phyloP scores from a whole-genome alignment of 371 early-diverging fungal genomes.

The Rhizopus microsporus region DNA sequence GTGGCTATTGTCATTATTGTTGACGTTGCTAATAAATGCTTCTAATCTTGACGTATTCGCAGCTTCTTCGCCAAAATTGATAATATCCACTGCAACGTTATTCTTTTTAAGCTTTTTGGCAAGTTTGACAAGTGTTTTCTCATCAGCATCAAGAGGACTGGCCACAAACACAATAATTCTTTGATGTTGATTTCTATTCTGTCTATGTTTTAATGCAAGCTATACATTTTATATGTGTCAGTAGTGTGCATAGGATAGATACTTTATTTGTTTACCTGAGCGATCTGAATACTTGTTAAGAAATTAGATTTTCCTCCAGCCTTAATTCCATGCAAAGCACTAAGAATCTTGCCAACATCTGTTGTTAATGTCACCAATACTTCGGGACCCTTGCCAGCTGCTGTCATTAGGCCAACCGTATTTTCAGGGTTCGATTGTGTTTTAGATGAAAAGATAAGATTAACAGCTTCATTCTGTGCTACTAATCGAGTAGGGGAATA shows the following conservation, averaged over 20 bases:
- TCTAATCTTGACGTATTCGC: constrained; percentile 89
- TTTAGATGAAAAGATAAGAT: constrained; percentile 89
- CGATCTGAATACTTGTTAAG: constrained; percentile 91
- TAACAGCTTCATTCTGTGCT: constrained; percentile 95
- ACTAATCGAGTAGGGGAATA: constrained; percentile 94
- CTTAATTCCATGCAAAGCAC: constrained; percentile 81
- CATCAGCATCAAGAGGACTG: constrained; percentile 81
- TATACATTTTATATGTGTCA: constrained; percentile 23
- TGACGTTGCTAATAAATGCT: constrained; percentile 88
- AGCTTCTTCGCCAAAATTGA: constrained; percentile 96
- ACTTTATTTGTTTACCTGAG: constrained; percentile 71
- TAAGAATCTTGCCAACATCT: constrained; percentile 88
- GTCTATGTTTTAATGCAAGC: constrained; percentile 96
- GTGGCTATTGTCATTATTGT: constrained; percentile 83
- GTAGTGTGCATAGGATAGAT: constrained; percentile 1
- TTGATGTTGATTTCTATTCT: constrained; percentile 94
- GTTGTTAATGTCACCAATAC: constrained; percentile 91
- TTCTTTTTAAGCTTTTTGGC: constrained; percentile 98
- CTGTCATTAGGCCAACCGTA: constrained; percentile 95
- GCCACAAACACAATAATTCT: constrained; percentile 95
- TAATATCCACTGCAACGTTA: constrained; percentile 92
- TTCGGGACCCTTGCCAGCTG: constrained; percentile 97
- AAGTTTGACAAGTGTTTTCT: constrained; percentile 84
- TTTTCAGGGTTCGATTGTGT: constrained; percentile 95
- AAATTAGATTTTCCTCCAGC: constrained; percentile 78